These are phyloP conservation scores for Eruca vesicaria DNA, from an alignment of 441 rosid species.

Conservation along the genomic window DNA sequence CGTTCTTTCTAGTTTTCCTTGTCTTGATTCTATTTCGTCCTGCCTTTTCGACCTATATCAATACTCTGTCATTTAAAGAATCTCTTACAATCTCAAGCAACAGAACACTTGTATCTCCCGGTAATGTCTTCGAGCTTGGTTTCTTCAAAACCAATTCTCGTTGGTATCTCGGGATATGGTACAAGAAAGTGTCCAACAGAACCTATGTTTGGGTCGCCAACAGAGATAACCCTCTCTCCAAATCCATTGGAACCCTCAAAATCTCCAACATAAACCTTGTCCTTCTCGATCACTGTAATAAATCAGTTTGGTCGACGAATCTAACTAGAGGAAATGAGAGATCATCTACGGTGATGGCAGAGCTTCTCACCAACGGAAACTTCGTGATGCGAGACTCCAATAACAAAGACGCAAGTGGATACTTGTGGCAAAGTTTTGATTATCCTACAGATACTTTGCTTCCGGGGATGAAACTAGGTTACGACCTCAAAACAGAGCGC, in stretches of 20 bases:
- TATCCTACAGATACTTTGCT: neutral
- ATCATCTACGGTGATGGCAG: constrained; percentile 2
- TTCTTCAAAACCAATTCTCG: neutral
- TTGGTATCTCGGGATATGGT: neutral
- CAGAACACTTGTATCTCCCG: neutral
- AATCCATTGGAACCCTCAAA: neutral
- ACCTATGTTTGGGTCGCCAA: neutral
- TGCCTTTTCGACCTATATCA: neutral
- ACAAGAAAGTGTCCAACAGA: neutral
- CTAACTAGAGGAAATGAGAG: neutral
- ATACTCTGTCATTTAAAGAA: neutral
- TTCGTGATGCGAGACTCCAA: neutral
- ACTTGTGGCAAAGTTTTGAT: neutral
- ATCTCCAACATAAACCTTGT: neutral
- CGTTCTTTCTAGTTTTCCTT: neutral
- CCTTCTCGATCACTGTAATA: neutral
- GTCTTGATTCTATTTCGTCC: neutral
- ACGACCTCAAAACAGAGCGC: neutral
- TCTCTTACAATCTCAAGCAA: neutral
- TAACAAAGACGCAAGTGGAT: neutral
- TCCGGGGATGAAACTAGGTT: neutral
- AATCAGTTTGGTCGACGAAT: neutral
- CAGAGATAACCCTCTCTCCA: neutral
- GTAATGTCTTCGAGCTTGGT: neutral
- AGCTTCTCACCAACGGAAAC: neutral